These are phyloP conservation scores for Phytophthora constricta DNA, from an alignment of 352 stramenopile genomes.

Conservation along the genomic window DNA sequence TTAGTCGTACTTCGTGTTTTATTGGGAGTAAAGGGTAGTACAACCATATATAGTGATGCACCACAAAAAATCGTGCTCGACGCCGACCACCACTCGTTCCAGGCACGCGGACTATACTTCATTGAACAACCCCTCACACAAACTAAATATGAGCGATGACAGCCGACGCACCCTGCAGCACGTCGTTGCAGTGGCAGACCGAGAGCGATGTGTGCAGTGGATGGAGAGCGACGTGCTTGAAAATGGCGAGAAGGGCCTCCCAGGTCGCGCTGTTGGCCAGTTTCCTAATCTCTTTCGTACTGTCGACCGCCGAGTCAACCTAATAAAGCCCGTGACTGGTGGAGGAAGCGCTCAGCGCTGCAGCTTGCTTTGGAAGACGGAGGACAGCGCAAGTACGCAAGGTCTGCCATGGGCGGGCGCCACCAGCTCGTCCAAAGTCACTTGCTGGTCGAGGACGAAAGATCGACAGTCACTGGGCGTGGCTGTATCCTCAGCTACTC, in stretches of 20 bases:
- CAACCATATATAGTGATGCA: constrained; percentile 7
- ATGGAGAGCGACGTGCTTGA: constrained; percentile 2
- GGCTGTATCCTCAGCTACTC: background rate
- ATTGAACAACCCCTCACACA: background rate
- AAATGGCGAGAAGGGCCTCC: too few relatives aligned
- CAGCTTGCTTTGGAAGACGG: background rate
- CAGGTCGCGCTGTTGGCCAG: constrained; percentile 1
- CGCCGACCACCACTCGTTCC: background rate
- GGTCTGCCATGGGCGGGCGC: background rate
- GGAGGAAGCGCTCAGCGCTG: constrained; percentile 2
- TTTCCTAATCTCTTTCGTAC: constrained; percentile 7
- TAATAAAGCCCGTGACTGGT: constrained; percentile 9
- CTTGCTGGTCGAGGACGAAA: background rate
- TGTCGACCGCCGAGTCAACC: background rate
- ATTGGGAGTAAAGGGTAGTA: background rate
- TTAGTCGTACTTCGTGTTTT: too few relatives aligned
- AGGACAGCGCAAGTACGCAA: constrained; percentile 3
- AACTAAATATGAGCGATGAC: too few relatives aligned
- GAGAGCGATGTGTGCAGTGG: constrained; percentile 9
- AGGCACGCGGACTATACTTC: background rate
- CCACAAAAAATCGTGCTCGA: background rate
- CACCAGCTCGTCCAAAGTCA: constrained; percentile 15
- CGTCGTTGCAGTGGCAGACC: constrained; percentile 4
- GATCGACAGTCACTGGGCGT: background rate
- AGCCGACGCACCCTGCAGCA: constrained; percentile 11